These are phyloP conservation scores for Pleomassaria siparia DNA, from an alignment of 2,329 filamentous ascomycete species.

Conservation along the genomic window DNA sequence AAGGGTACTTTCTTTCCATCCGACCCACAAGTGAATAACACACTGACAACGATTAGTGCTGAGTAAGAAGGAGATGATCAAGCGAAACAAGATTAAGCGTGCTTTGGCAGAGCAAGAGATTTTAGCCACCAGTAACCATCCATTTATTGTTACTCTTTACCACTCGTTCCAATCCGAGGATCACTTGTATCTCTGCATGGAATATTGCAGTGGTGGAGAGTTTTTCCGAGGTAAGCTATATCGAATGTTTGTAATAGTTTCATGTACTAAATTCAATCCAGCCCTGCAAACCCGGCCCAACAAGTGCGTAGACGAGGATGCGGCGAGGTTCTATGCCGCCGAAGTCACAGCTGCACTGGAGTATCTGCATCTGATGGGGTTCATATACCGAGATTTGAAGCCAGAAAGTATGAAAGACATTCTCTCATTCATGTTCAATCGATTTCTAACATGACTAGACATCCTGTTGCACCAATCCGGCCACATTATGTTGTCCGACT, in stretches of 20 bases:
- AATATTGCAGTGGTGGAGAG: constrained; percentile 98
- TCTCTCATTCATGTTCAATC: neutral
- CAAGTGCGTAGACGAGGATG: constrained; percentile 96
- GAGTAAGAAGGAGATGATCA: constrained; percentile 99
- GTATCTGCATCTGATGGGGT: constrained; percentile 97
- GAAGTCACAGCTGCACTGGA: constrained; percentile 96
- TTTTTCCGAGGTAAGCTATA: constrained; percentile 72
- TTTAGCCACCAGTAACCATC: constrained; percentile 95
- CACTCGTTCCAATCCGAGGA: constrained; percentile 99
- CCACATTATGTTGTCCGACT: constrained; percentile 99
- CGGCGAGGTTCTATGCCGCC: constrained; percentile 94
- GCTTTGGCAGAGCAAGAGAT: constrained; percentile 98
- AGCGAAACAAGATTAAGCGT: constrained; percentile 99
- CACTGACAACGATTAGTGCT: constrained; percentile 64
- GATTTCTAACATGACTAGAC: constrained; percentile 60
- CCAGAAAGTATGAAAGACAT: constrained; percentile 75
- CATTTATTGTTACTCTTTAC: constrained; percentile 97
- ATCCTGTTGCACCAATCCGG: constrained; percentile 98
- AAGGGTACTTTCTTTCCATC: constrained; percentile 67
- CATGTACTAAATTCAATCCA: constrained; percentile 22
- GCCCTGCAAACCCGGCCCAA: constrained; percentile 94
- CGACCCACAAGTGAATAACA: neutral
- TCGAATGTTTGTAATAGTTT: neutral
- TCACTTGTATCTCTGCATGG: constrained; percentile 99
- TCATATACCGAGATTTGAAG: constrained; percentile 97